phyloP scores from a whole-genome alignment of 208 protist species.

The Porcisia deanei region DNA sequence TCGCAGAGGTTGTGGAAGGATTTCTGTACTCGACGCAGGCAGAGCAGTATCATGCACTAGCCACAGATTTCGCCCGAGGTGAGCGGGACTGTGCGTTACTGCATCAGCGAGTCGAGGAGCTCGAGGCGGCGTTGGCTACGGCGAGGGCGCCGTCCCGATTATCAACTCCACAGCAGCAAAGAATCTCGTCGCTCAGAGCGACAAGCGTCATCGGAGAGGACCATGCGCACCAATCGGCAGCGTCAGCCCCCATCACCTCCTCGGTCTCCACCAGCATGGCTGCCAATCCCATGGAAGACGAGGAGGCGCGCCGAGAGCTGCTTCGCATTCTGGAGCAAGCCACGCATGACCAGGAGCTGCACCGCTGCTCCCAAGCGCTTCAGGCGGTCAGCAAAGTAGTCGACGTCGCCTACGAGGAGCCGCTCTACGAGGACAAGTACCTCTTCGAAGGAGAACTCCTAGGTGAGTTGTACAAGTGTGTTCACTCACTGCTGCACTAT shows the following conservation, averaged over 20 bases:
- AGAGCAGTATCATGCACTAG: conserved; percentile 79
- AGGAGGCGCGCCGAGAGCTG: conserved; percentile 58
- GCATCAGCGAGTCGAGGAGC: conserved; percentile 36
- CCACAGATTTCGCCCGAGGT: conserved; percentile 56
- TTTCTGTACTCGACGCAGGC: conserved; percentile 77
- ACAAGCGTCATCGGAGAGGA: background rate
- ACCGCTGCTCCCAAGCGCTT: conserved; percentile 63
- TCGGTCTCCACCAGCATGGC: background rate
- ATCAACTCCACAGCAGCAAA: conserved; percentile 2
- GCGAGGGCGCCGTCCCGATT: background rate
- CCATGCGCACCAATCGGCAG: background rate
- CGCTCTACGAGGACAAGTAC: conserved; percentile 18
- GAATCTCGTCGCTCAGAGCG: background rate
- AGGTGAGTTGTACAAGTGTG: conserved; percentile 49
- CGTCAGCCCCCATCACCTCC: conserved; percentile 1
- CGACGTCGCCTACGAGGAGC: conserved; percentile 28
- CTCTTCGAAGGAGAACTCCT: conserved; percentile 47
- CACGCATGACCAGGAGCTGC: conserved; percentile 72
- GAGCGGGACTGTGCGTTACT: conserved; percentile 47
- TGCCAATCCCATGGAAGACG: conserved; percentile 55
- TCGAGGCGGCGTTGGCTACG: conserved; percentile 26
- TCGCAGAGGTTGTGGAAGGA: conserved; percentile 79
- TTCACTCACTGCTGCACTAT: conserved; percentile 58
- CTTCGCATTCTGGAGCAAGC: conserved; percentile 64
- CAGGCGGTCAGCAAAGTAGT: conserved; percentile 44